These are phyloP conservation scores for Oryza meyeriana DNA, from an alignment of 176 grass and related monocot genomes.

Conservation along the genomic window DNA sequence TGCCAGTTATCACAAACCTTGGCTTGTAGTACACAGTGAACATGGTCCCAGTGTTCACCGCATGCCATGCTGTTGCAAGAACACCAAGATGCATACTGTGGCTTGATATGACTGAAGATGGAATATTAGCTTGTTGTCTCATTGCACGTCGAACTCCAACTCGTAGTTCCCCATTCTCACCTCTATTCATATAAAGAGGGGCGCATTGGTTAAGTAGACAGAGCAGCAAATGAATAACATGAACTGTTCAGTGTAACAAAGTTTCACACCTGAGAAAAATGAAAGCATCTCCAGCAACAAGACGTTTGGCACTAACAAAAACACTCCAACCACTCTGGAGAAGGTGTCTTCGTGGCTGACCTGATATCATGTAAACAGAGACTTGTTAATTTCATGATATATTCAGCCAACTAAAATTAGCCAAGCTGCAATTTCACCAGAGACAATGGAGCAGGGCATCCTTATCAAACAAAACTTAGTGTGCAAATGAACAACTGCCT, in stretches of 20 bases:
- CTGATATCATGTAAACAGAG: conserved; percentile 35
- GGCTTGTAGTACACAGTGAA: conserved; percentile 98
- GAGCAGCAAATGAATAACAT: background rate
- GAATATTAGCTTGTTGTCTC: conserved; percentile 76
- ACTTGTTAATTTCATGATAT: background rate
- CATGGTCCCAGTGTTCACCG: conserved; percentile 75
- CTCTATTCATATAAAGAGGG: conserved; percentile 43
- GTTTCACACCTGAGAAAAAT: conserved; percentile 75
- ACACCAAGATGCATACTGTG: conserved; percentile 99
- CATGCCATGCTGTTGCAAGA: conserved; percentile 95
- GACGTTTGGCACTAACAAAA: conserved; percentile 79
- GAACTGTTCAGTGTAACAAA: background rate
- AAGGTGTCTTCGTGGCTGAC: conserved; percentile 86
- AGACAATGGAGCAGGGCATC: background rate
- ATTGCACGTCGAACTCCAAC: conserved; percentile 83
- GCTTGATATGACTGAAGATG: conserved; percentile 90
- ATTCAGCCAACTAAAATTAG: background rate
- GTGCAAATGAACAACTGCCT: background rate
- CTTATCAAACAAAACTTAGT: background rate
- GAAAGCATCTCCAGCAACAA: conserved; percentile 88
- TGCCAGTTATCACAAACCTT: conserved; percentile 40
- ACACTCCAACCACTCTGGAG: conserved; percentile 97
- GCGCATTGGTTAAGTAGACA: background rate
- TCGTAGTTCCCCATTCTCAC: conserved; percentile 77
- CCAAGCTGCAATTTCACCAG: background rate